Evolutionary conservation across 2,329 filamentous ascomycete genomes (phyloP), one percentile per base, ranked within the genome.

Genomic region (Hansfordia pulvinata): DNA sequence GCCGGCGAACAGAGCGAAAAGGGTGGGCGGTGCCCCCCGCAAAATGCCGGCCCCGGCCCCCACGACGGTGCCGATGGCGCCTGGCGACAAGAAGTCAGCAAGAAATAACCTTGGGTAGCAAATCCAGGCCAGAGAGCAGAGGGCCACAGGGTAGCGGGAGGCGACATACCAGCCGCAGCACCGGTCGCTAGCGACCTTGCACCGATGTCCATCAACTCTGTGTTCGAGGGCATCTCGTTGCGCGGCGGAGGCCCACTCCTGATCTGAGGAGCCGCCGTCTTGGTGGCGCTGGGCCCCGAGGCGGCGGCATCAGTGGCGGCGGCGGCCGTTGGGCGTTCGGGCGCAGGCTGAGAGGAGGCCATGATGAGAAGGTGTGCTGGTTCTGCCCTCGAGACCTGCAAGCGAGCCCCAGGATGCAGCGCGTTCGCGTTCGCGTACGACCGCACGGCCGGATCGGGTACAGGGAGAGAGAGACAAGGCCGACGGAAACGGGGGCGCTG

Each of bases 1-100:
- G 11, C 82, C 79, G 13, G 77, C 75, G 19, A 76, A 65, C 9
- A 77, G 39, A 1, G 82, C 76, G 53, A 84, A 88, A 6, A 88
- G 52, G 3, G 72, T 63, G 4, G 81, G 76, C 10, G 67, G 69
- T 13, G 60, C 63, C 11, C 77, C 76, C 31, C 73, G 67, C 25
- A 86, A 50, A 24, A 92, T 76, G 16, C 83, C 85, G 19, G 68
- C 65, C 26, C 76, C 67, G 27, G 78, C 75, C 19, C 78, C 79
- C 27, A 71, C 60, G 17, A 80, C 46, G 15, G 76, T 47, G 17
- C 80, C 80, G 24, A 64, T 57, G 14, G 58, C 52, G 23, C 75
- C 76, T 49, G 2, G 10, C 76, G 27, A 17, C 21, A 35, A 28
- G 35, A 39, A 36, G 33, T 46, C 17, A 45, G 35, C 26, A 26